Base-by-base conservation (phyloP, 176 grass and related monocot species). In the Carex myosuroides region DNA sequence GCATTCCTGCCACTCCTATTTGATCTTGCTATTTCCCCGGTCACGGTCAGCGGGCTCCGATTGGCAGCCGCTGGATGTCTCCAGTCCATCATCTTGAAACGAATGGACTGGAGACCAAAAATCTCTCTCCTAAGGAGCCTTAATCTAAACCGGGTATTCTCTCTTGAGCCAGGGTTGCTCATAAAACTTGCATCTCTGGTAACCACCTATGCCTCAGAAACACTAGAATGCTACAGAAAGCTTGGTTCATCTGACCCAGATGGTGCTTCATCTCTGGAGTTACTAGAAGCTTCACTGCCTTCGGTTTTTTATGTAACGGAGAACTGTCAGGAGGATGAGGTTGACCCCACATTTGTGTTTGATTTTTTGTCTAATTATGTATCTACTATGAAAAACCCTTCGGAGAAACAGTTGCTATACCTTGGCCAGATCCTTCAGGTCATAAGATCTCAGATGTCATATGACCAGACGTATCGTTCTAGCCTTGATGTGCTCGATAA, bases 401-500 rank as follows among this genome's bases (percentile, higher is more conserved):
- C 93, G 16, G 85, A 95, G 88, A 93, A 95, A 80, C 96, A 99
- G 70, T 79, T 90, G 63, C 26, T 58, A 7, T 89, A 95, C 84
- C 54, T 99, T 24, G 83, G 91, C 7, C 89, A 81, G 64, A 93
- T 99, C 75, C 88, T 99, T 60, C 87, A 95, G 83, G 85, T 95
- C 81, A 88, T 95, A 61, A 84, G 87, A 55, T 70, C 86, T 83
- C 89, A 92, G 67, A 99, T 99, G 88, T 83, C 60, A 9, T 99
- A 95, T 72, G 91, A 99, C 83, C 83, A 89, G 64, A 68, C 83
- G 5, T 95, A 95, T 52, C 90, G 96, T 74, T 84, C 13, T 3
- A 92, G 94, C 89, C 96, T 99, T 65, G 89, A 99, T 86, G 85
- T 87, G 46, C 88, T 88, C 2, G 96, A 95, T 88, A 99, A 95